These are phyloP conservation scores for Hibiscus syriacus DNA, from an alignment of 345 rosid species.

Conservation along the genomic window DNA sequence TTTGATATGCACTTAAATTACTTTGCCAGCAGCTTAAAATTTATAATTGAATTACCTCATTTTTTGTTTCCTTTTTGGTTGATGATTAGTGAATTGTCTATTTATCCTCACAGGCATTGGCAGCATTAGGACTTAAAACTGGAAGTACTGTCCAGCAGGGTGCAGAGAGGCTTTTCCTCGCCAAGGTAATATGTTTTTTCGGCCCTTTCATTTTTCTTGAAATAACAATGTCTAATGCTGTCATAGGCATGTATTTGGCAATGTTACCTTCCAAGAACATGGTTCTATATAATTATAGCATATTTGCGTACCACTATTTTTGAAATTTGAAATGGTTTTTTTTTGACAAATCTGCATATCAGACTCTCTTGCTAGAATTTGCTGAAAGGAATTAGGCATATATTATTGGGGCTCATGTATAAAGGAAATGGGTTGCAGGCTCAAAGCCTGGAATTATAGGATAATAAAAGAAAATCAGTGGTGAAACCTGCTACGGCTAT, in stretches of 20 bases:
- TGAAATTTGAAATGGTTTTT: neutral
- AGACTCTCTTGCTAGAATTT: neutral
- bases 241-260: neutral
- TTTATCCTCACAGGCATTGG: conserved; percentile 53
- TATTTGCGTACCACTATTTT: neutral
- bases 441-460: neutral
- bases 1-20: neutral
- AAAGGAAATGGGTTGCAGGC: neutral
- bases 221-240: neutral
- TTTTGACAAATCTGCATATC: neutral
- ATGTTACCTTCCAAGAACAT: neutral
- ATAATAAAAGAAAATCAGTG: neutral
- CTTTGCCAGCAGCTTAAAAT: neutral
- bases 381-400: neutral
- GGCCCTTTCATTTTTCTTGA: neutral
- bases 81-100: neutral
- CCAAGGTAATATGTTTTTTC: conserved; percentile 48
- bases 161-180: conserved; percentile 90
- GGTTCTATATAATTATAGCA: neutral
- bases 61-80: neutral
- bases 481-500: neutral
- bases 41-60: neutral
- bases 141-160: conserved; percentile 92
- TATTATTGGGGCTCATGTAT: neutral
- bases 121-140: conserved; percentile 80